phyloP scores from a whole-genome alignment of 2,329 filamentous ascomycete genomes.

The Cladosporium oxysporum region DNA sequence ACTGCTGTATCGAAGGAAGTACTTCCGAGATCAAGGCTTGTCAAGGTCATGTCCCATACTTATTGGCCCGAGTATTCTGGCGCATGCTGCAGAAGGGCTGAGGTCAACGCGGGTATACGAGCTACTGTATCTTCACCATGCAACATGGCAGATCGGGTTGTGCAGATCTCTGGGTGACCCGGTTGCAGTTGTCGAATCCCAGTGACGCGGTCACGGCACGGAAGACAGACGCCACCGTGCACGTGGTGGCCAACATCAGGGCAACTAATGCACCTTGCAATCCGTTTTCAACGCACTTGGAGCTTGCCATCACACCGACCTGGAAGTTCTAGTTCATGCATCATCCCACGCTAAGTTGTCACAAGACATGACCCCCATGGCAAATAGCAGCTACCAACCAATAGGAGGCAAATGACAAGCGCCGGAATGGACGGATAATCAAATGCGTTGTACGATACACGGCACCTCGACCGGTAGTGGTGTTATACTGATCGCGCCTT shows the following conservation, averaged over 20 bases:
- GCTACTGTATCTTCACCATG: not conserved
- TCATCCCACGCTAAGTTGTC: not conserved
- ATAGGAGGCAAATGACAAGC: not conserved
- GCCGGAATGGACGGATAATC: not conserved
- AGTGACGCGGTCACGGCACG: not conserved
- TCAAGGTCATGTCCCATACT: not conserved
- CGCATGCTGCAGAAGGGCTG: not conserved
- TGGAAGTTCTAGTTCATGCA: not conserved
- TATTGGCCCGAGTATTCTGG: not conserved
- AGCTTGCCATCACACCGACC: not conserved
- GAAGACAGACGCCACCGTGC: conserved; percentile 12
- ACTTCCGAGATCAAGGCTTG: not conserved
- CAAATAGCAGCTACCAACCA: not conserved
- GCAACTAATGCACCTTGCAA: not conserved
- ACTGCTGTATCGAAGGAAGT: not conserved
- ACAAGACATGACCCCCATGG: not conserved
- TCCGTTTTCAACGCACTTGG: not conserved
- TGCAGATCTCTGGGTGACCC: conserved; percentile 1
- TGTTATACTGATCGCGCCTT: not conserved
- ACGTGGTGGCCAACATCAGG: conserved; percentile 11
- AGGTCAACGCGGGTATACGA: not conserved
- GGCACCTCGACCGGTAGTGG: not conserved
- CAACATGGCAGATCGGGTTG: not conserved
- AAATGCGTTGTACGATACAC: not conserved
- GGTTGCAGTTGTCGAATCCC: not conserved